A percentile compares a stretch with the other conserved stretches of the same genome.
Conservation (phyloP, 441 rosid species). For the Theobroma grandiflorum region DNA sequence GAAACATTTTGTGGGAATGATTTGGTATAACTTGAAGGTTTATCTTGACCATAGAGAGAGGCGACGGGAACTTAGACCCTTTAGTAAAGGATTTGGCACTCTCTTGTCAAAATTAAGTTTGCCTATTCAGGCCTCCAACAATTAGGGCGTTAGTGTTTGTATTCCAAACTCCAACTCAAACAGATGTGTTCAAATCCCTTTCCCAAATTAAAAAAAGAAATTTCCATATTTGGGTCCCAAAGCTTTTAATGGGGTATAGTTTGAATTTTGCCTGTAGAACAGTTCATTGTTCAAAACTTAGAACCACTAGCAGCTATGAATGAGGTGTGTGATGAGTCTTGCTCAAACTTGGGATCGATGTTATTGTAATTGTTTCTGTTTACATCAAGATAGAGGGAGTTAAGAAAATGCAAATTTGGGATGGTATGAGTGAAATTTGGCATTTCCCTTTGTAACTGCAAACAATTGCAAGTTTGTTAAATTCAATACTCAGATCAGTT, state of each 20-base stretch:
- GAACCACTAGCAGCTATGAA: neutral
- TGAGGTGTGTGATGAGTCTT: conserved; percentile 13
- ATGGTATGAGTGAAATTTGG: neutral
- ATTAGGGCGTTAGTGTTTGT: neutral
- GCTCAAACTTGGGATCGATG: neutral
- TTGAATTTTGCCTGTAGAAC: neutral
- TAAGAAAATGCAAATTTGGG: neutral
- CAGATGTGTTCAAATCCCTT: no score
- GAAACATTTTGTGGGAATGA: neutral
- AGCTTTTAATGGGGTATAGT: neutral
- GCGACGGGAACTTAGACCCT: neutral
- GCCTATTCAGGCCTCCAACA: neutral
- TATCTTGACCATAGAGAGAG: conserved; percentile 3
- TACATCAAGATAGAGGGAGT: neutral
- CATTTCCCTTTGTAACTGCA: neutral
- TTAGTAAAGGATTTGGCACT: neutral
- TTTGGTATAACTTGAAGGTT: neutral
- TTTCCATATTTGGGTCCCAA: no score
- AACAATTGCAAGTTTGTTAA: neutral
- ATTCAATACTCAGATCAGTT: neutral
- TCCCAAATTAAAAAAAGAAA: no score
- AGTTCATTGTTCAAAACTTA: neutral
- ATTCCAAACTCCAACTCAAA: no score
- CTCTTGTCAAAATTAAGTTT: neutral
- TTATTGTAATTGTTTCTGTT: neutral